These are phyloP conservation scores for Blastocystis sp. DNA, from an alignment of 352 stramenopile genomes.

Conservation along the genomic window DNA sequence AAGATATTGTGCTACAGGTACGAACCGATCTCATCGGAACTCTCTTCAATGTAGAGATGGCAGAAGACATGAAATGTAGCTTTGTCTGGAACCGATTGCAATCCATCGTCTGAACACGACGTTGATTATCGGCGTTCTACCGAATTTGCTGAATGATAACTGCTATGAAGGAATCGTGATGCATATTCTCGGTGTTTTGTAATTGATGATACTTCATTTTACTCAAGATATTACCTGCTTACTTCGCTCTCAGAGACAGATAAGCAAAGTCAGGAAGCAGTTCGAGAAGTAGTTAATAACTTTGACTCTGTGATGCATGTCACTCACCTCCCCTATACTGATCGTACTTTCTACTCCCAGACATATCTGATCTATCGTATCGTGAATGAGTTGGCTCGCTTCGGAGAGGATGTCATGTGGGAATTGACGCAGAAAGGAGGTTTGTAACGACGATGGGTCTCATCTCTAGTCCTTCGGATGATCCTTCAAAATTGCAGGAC, in stretches of 20 bases:
- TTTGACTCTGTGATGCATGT: neutral
- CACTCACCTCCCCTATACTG: neutral
- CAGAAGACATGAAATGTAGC: neutral
- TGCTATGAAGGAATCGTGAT: neutral
- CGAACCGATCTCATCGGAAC: neutral
- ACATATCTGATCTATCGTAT: neutral
- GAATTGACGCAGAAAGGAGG: neutral
- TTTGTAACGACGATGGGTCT: neutral
- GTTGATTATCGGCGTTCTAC: neutral
- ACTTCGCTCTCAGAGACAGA: neutral
- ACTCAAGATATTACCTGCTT: neutral
- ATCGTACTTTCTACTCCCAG: neutral
- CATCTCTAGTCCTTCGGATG: neutral
- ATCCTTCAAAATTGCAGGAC: neutral
- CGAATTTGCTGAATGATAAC: neutral
- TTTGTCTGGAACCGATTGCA: neutral
- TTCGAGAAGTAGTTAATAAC: neutral
- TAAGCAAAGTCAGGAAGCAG: neutral
- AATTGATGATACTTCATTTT: neutral
- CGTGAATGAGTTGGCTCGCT: neutral
- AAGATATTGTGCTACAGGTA: neutral
- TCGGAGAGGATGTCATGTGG: neutral
- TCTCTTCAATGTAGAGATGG: neutral
- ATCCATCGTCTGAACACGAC: neutral
- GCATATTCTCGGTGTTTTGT: neutral